Evolutionary conservation across 129 eudicot species (phyloP).

Genomic region (Artemisia annua): DNA sequence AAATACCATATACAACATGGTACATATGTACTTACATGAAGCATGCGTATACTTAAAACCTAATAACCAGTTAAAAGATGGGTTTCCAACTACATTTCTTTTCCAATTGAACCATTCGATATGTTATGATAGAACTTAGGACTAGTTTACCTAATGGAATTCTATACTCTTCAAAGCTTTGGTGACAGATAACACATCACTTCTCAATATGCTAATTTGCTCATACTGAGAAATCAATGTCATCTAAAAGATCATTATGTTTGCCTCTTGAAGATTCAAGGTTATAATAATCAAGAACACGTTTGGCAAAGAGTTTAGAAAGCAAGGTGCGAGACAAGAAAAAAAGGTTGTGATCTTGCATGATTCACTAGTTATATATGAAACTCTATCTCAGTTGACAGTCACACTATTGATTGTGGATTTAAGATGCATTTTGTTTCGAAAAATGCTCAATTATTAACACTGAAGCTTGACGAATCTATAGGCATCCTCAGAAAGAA

Average conservation of each 20-base stretch:
- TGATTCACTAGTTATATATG: neutral
- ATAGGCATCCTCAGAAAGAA: neutral
- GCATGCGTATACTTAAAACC: too few species aligned
- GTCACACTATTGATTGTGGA: neutral
- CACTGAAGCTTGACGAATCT: neutral
- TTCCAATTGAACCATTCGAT: too few species aligned
- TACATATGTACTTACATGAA: too few species aligned
- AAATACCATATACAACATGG: too few species aligned
- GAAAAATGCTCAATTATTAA: neutral
- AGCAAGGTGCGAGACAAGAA: neutral
- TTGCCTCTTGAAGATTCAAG: neutral
- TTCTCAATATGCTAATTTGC: neutral
- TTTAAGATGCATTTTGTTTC: neutral
- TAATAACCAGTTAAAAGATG: too few species aligned
- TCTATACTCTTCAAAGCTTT: too few species aligned
- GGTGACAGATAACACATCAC: too few species aligned
- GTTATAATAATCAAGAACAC: neutral
- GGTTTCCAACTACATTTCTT: too few species aligned
- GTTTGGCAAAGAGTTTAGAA: neutral
- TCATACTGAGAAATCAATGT: neutral
- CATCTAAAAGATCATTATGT: neutral
- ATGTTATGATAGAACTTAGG: too few species aligned
- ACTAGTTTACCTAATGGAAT: too few species aligned
- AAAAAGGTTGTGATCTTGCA: neutral
- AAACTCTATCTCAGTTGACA: neutral